These are phyloP conservation scores for Fusarium keratoplasticum DNA, from an alignment of 2,329 filamentous ascomycete species.

Conservation along the genomic window DNA sequence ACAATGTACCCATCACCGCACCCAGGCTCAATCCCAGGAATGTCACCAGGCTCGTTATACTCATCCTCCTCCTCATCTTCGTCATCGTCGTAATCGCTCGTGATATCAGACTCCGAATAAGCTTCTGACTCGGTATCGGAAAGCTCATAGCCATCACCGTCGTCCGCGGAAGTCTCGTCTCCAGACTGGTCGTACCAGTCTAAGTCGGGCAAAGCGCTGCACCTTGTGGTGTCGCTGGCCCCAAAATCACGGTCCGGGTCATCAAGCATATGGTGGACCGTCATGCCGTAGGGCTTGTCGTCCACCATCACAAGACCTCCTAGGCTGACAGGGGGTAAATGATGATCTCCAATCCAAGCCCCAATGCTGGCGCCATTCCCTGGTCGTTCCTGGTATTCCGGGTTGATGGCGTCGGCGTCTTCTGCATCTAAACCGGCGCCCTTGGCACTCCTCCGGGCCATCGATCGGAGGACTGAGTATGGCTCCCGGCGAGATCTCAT, in stretches of 20 bases:
- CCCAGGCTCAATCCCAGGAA: constrained; percentile 79
- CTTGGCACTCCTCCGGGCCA: constrained; percentile 47
- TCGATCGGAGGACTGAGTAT: constrained; percentile 46
- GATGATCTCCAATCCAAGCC: constrained; percentile 85
- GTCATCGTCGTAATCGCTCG: constrained; percentile 65
- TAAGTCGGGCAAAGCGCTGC: constrained; percentile 54
- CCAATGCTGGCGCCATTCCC: constrained; percentile 92
- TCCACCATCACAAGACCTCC: constrained; percentile 90
- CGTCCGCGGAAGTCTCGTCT: constrained; percentile 58
- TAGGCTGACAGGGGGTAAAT: constrained; percentile 90
- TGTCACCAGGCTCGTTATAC: constrained; percentile 76
- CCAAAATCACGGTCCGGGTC: constrained; percentile 64
- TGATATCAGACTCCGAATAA: constrained; percentile 63
- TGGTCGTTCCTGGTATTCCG: constrained; percentile 81
- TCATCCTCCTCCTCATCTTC: constrained; percentile 67
- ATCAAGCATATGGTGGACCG: constrained; percentile 96
- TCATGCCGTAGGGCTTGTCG: constrained; percentile 89
- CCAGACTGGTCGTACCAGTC: constrained; percentile 58
- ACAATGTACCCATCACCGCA: constrained; percentile 83
- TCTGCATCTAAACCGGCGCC: constrained; percentile 52
- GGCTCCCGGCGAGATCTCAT: constrained; percentile 67
- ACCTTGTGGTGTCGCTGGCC: constrained; percentile 46
- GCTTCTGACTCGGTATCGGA: constrained; percentile 71
- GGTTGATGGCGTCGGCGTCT: constrained; percentile 68
- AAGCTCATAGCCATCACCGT: constrained; percentile 70